phyloP scores from a whole-genome alignment of 106 monocot species.

The Allium sativum region DNA sequence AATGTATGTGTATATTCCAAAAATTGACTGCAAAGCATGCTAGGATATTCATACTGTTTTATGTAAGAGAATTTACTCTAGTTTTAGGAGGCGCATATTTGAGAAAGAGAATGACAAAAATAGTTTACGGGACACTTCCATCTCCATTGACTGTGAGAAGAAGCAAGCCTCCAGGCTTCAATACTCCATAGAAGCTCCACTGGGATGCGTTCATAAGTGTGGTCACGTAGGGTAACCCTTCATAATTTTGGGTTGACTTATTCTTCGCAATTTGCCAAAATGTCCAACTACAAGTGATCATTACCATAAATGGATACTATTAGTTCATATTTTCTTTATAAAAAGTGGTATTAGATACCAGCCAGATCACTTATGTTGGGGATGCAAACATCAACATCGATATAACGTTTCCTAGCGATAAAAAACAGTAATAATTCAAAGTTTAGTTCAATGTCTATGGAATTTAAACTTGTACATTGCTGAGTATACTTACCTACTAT shows the following conservation, averaged over 20 bases:
- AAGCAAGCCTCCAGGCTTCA: conserved; percentile 34
- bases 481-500: too few relatives aligned
- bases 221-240: conserved; percentile 28
- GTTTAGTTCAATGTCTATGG: too few relatives aligned
- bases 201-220: conserved; percentile 43
- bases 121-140: conserved; percentile 25
- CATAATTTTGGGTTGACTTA: conserved; percentile 35
- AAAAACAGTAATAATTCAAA: too few relatives aligned
- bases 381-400: conserved; percentile 29
- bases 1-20: too few relatives aligned
- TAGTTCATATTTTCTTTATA: too few relatives aligned
- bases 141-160: conserved; percentile 31
- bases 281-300: conserved; percentile 22
- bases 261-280: conserved; percentile 38
- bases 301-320: too few relatives aligned
- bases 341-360: not conserved
- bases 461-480: too few relatives aligned
- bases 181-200: conserved; percentile 48
- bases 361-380: conserved; percentile 27
- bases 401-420: conserved; percentile 48
- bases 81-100: conserved; percentile 16
- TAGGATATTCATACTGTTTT: too few relatives aligned
- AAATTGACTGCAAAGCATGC: too few relatives aligned
- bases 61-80: too few relatives aligned
- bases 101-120: conserved; percentile 32